Evolutionary conservation across 352 stramenopile genomes (phyloP).

Genomic region (Pythium apleroticum): DNA sequence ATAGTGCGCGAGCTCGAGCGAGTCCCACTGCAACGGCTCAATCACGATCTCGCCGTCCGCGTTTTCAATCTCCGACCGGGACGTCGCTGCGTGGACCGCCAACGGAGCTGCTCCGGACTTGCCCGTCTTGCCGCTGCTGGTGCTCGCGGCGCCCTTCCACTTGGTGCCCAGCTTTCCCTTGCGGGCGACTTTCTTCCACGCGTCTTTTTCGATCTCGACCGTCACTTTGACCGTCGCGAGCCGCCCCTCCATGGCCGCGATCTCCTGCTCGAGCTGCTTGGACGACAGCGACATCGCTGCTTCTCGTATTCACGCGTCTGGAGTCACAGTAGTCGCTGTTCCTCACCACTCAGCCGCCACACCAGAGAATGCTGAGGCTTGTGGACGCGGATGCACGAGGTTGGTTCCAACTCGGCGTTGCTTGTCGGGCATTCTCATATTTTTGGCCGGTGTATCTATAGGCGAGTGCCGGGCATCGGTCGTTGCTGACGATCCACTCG

Average conservation of each 20-base stretch:
- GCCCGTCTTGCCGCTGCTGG: neutral
- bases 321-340: no score
- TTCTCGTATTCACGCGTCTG: neutral
- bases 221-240: constrained; percentile 52
- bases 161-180: constrained; percentile 60
- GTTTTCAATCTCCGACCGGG: constrained; percentile 18
- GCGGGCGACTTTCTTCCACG: constrained; percentile 49
- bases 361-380: no score
- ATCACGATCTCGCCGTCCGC: constrained; percentile 19
- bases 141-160: constrained; percentile 49
- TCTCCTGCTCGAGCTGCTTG: constrained; percentile 53
- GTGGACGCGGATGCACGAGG: neutral
- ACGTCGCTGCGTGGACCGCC: neutral
- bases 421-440: neutral
- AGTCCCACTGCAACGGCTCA: constrained; percentile 50
- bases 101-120: neutral
- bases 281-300: constrained; percentile 39
- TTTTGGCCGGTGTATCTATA: neutral
- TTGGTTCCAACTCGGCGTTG: neutral
- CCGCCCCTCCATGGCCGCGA: constrained; percentile 59
- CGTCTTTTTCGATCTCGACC: constrained; percentile 51
- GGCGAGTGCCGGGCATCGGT: neutral
- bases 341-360: no score
- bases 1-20: constrained; percentile 60
- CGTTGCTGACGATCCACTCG: constrained; percentile 3